Base-by-base conservation (phyloP, 345 rosid genomes). In the Boechera stricta region DNA sequence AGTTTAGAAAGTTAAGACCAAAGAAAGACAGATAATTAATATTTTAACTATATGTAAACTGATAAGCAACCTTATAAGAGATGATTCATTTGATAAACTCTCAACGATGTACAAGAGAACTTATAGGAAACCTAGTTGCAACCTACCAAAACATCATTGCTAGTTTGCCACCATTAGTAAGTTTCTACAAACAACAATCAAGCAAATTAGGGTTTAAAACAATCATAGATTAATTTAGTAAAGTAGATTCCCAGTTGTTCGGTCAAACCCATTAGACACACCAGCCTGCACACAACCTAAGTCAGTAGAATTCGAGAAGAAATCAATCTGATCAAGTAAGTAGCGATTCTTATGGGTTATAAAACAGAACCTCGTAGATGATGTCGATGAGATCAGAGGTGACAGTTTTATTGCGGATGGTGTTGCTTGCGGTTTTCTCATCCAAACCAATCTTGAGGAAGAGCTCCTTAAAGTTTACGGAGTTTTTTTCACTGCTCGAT, bases 371-470 rank as follows among this genome's bases (percentile, higher is more conserved):
- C 97, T 94, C 97, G 82, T 77, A 79, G 79, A 94, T 87, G 71
- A 94, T 89, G 71, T 87, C 83, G 5, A 86, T 85, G 65, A 94
- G 90, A 79, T 89, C 90, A 71, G 87, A 57, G 45, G 96, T 91
- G 71, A 91, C 90, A 82, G 87, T 91, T 82, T 74, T 75, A 82
- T 88, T 91, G 65, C 91, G 89, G 45, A 90, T 41, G 38, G 7
- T 65, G 59, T 90, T 86, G 26, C 69, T 77, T 28, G 95, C 97
- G 5, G 93, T 94, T 45, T 90, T 85, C 76, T 90, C 93, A 28
- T 91, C 97, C 62, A 94, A 83, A 33, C 94, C 94, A 11, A 87
- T 89, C 81, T 85, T 91, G 77, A 91, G 74, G 83, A 94, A 94
- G 35, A 89, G 84, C 70, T 91, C 90, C 52, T 75, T 5, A 33